Evolutionary conservation across 1,284 basidiomycete genomes (phyloP), one percentile per base, ranked within the genome.

Genomic region (Fomitopsis schrenkii): DNA sequence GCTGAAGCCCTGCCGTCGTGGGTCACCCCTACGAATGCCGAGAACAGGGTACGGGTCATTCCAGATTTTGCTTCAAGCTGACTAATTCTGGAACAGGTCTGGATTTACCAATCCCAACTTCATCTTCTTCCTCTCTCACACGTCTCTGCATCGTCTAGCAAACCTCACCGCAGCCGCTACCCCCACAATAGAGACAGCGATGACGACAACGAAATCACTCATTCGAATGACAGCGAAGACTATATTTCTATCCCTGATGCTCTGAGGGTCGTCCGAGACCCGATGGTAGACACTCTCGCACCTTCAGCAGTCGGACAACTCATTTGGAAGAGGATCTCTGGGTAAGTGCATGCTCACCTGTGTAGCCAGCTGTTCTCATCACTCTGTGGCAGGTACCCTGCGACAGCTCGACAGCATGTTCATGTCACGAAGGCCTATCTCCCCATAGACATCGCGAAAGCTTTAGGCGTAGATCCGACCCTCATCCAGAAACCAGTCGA

Each of bases 1-100:
- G 97, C 97, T 10, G 91, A 98, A 59, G 83, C 80, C 55, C 79
- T 99, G 10, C 96, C 97, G 4, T 77, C 82, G 1, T 99, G 97
- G 97, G 87, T 98, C 50, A 90, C 89, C 12, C 97, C 97, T 1
- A 83, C 88, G 50, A 95, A 96, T 72, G 89, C 94, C 46, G 86
- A 90, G 71, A 97, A 98, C 76, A 88, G 97, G 80, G 94, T 95
- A 77, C 76, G 90, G 22, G 22, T 22, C 22, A 80, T 33, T 33
- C 8, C 30, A 33, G 30, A 5, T 8, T 33, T 8, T 33, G 8
- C 30, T 33, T 33, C 30, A 33, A 33, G 30, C 30, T 33, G 5
- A 33, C 33, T 56, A 4, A 58, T 40, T 15, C 7, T 0, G 15
- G 41, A 10, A 57, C 64, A 97, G 94, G 89, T 98, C 70, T 98